Base-by-base conservation (phyloP, 2,329 filamentous ascomycete species). In the Paraconiothyrium sp. region DNA sequence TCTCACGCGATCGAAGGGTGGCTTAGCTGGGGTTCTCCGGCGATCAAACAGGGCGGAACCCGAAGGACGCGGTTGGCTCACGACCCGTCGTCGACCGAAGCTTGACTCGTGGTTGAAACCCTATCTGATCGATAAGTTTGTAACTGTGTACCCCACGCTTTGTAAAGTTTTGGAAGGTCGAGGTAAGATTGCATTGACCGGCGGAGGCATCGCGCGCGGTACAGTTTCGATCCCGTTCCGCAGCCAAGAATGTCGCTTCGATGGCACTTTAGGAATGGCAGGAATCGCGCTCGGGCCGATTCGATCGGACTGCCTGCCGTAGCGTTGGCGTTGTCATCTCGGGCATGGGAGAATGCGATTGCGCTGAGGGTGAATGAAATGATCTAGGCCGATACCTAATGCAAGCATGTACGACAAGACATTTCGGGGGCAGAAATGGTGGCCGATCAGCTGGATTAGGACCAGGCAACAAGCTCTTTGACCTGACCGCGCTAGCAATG, bases 91-190 rank as follows among this genome's bases (percentile, higher is more conserved):
- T 46, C 39, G 49, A 52, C 54, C 39, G 54, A 60, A 41, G 39
- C 30, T 48, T 39, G 47, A 54, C 35, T 57, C 35, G 51, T 57
- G 52, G 52, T 54, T 57, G 57, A 41, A 43, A 32, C 34, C 49
- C 34, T 27, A 51, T 48, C 24, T 34, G 14, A 37, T 50, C 52
- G 65, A 66, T 68, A 66, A 63, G 62, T 66, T 50, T 32, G 35
- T 6, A 24, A 43, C 24, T 24, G 14, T 30, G 20, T 46, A 67
- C 63, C 67, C 67, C 67, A 69, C 67, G 67, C 66, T 69, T 69
- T 67, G 67, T 64, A 67, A 69, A 59, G 63, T 37, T 51, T 65
- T 62, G n/a, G n/a, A 34, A 47, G 35, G 59, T 69, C 58, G 67
- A 57, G 27, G 39, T 52, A 52, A 22, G 63, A 59, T 60, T 65